A percentile compares a stretch with the other conserved stretches of the same genome.
These are phyloP conservation scores for Kodamaea laetipori DNA, from an alignment of 805 yeast species.

Conservation along the genomic window DNA sequence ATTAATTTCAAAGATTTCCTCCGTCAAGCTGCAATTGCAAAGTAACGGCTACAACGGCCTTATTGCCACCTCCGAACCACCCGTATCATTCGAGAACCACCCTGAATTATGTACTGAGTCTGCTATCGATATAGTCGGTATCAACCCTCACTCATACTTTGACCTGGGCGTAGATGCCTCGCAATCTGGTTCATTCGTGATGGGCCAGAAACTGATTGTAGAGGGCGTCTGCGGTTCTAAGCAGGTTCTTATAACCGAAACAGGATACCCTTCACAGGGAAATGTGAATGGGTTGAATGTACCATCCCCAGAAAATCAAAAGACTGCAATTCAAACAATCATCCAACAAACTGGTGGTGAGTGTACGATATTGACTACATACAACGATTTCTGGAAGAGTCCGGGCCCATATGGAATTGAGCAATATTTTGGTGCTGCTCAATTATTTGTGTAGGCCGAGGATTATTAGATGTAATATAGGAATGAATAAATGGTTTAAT, in stretches of 20 bases:
- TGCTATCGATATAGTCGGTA: slow-evolving; percentile 78
- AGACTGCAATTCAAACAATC: slow-evolving; percentile 64
- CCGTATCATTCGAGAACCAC: slow-evolving; percentile 63
- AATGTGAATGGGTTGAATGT: slow-evolving; percentile 67
- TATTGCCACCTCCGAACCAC: slow-evolving; percentile 87
- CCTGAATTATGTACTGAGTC: slow-evolving; percentile 70
- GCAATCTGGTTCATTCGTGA: slow-evolving; percentile 70
- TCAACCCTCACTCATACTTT: slow-evolving; percentile 87
- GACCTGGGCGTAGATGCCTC: slow-evolving; percentile 61
- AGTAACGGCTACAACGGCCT: slow-evolving; percentile 76
- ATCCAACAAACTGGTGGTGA: slow-evolving; percentile 58
- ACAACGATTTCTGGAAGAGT: slow-evolving; percentile 80
- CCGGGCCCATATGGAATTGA: slow-evolving; percentile 87
- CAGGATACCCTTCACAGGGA: slow-evolving; percentile 87
- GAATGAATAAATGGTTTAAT: background rate
- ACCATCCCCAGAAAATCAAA: slow-evolving; percentile 72
- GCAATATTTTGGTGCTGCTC: slow-evolving; percentile 76
- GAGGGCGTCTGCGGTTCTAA: slow-evolving; percentile 56
- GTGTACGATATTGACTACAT: slow-evolving; percentile 76
- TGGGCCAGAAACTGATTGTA: slow-evolving; percentile 60
- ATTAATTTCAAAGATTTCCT: slow-evolving; percentile 62
- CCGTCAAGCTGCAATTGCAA: slow-evolving; percentile 59
- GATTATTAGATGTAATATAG: background rate
- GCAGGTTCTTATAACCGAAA: slow-evolving; percentile 70
- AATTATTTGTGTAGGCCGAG: slow-evolving; percentile 29